Evolutionary conservation across 129 eudicot genomes (phyloP), one percentile per base, ranked within the genome.

Genomic region (Sambucus nigra): DNA sequence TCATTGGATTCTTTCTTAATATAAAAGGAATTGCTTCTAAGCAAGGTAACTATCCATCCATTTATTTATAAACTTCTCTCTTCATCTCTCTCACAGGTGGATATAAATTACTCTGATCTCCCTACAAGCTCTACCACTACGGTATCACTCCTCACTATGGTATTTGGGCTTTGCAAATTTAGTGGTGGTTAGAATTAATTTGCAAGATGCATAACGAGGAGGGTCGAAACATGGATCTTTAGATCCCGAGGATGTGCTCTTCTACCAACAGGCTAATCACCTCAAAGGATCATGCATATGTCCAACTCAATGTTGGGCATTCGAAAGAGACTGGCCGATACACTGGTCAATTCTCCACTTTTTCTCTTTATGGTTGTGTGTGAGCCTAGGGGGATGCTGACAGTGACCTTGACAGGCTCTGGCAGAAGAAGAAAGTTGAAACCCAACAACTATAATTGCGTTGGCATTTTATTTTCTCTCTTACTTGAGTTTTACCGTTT

Each of bases 161-260:
- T 23, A 0, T 48, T 47, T 53, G 9, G 42, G 42, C 42, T 35
- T 35, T 35, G 42, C 42, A 35, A 1, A 1, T 35, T 35, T 8
- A 15, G 4, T 1, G 39, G 53, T 29, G 50, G 19, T 63, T 29
- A 15, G 28, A 54, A 59, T 29, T 66, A 5, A 16, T 54, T 32
- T 60, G 51, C 70, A 77, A 77, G 68, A 81, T 81, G 91, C 81
- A 73, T 78, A 81, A 81, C 55, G 91, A 81, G 0, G 91, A 81
- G 51, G 91, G 91, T 16, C 78, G 73, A 20, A 77, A 77, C 63
- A 70, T 73, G 81, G 91, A 81, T 61, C 91, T 81, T 9, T 81
- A 81, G 58, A 81, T 81, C 69, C 91, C 91, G 12, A 73, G 91
- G 76, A 81, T 77, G 69, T 81, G 91, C 69, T 82, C 92, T 29